Evolutionary conservation across 768 basidiomycete species (phyloP), one percentile per base, ranked within the genome.

Genomic region (Psilocybe tampanensis): DNA sequence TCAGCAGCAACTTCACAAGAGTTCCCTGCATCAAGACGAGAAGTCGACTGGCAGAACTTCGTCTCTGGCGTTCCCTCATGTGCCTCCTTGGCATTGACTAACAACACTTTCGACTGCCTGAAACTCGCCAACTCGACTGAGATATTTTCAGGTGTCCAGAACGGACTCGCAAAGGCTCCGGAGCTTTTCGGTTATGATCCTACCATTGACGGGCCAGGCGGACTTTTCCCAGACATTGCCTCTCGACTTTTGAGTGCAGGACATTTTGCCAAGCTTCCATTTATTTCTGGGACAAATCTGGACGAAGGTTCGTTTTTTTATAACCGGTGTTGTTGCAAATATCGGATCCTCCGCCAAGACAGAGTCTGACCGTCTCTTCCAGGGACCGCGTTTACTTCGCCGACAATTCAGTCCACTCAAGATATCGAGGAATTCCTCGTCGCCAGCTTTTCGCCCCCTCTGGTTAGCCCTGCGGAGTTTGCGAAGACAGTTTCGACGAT

Each of bases 221-320:
- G 78, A 0, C 52, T 81, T 2, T 63, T 77, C 36, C 74, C 74
- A 1, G 79, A 76, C 42, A 57, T 71, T 9, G 73, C 76, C 6
- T 78, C 78, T 2, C 65, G 53, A 26, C 66, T 78, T 8, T 63
- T 67, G 6, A 51, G 55, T 43, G 68, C 19, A 60, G 70, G 48
- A 2, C 62, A 47, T 60, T 72, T 72, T 48, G 62, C 75, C 64
- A n/a, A n/a, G n/a, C n/a, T n/a, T n/a, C n/a, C n/a, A n/a, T n/a
- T n/a, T n/a, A n/a, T n/a, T n/a, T n/a, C 76, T 44, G 80, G 80
- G 13, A 75, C 75, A 8, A 72, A 69, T 58, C 64, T 76, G 3
- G 79, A 82, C 61, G 80, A 81, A 72, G 79, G 81, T 80, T n/a
- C n/a, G n/a, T 44, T n/a, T 34, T 12, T 33, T 12, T 17, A 34